Evolutionary conservation across 2,329 filamentous ascomycete genomes (phyloP).

Genomic region (Arachnopeziza araneosa): DNA sequence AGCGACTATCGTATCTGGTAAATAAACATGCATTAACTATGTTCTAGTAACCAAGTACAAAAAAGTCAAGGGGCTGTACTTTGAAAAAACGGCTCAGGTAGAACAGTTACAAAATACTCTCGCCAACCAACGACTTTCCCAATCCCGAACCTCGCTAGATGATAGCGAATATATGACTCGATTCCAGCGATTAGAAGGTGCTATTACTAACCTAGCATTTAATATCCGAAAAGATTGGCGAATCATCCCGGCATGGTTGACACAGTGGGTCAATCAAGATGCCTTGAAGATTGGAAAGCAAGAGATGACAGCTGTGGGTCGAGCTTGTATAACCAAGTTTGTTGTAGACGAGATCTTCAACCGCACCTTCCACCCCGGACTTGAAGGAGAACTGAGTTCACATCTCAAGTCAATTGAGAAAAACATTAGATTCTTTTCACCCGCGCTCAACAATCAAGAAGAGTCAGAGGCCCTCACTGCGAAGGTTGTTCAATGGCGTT

Average conservation of each 20-base stretch:
- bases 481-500: constrained; percentile 87
- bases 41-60: constrained; percentile 86
- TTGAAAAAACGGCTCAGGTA: constrained; percentile 84
- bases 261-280: constrained; percentile 74
- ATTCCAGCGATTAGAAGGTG: constrained; percentile 86
- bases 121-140: constrained; percentile 89
- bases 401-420: constrained; percentile 82
- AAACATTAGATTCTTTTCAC: constrained; percentile 75
- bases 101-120: constrained; percentile 96
- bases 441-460: constrained; percentile 70
- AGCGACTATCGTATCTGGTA: constrained; percentile 16
- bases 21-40: constrained; percentile 7
- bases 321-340: constrained; percentile 85
- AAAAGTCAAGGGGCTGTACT: constrained; percentile 96
- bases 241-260: constrained; percentile 73
- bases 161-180: constrained; percentile 89
- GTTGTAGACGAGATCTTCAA: constrained; percentile 87
- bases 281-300: constrained; percentile 84
- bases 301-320: constrained; percentile 94
- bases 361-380: constrained; percentile 83
- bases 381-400: constrained; percentile 69
- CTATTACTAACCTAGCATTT: constrained; percentile 91
- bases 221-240: constrained; percentile 95
- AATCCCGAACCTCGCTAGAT: constrained; percentile 89
- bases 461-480: constrained; percentile 83